Percentiles rank a stretch among this genome's conserved stretches.
These are phyloP conservation scores for Chaetomidium leptoderma DNA, from an alignment of 495 filamentous ascomycete genomes.

Conservation along the genomic window DNA sequence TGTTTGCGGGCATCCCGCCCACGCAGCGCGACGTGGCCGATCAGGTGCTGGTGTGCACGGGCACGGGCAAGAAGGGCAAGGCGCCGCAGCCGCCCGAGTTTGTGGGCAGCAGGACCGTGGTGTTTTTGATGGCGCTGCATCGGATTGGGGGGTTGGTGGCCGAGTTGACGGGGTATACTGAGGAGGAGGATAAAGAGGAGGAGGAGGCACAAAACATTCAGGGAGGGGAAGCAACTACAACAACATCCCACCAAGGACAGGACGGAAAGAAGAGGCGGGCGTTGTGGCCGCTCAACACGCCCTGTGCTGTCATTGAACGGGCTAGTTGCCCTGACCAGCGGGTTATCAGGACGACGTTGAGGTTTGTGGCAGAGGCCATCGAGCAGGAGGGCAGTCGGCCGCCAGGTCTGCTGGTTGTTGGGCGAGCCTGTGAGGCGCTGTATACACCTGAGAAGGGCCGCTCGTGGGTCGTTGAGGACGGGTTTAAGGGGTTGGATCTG, in stretches of 20 bases:
- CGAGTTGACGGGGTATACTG: conserved; percentile 50
- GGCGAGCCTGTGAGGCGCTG: conserved; percentile 75
- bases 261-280: conserved; percentile 21
- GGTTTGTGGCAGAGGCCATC: conserved; percentile 73
- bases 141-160: conserved; percentile 67
- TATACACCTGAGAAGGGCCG: conserved; percentile 47
- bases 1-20: conserved; percentile 82
- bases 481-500: conserved; percentile 61
- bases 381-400: conserved; percentile 87
- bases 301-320: conserved; percentile 91
- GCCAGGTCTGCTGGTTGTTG: conserved; percentile 86
- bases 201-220: no score
- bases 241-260: conserved; percentile 21
- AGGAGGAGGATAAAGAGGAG: no score
- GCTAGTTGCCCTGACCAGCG: conserved; percentile 92
- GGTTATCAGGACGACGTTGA: conserved; percentile 80
- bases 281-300: conserved; percentile 55
- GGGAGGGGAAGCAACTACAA: conserved; percentile 27
- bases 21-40: conserved; percentile 89
- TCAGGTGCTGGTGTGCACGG: conserved; percentile 89
- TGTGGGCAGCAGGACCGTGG: conserved; percentile 70
- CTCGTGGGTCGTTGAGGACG: conserved; percentile 87
- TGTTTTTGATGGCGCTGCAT: conserved; percentile 97
- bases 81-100: conserved; percentile 75
- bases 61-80: conserved; percentile 88